phyloP scores from a whole-genome alignment of 2,329 filamentous ascomycete genomes.

The Pseudogymnoascus verrucosus region DNA sequence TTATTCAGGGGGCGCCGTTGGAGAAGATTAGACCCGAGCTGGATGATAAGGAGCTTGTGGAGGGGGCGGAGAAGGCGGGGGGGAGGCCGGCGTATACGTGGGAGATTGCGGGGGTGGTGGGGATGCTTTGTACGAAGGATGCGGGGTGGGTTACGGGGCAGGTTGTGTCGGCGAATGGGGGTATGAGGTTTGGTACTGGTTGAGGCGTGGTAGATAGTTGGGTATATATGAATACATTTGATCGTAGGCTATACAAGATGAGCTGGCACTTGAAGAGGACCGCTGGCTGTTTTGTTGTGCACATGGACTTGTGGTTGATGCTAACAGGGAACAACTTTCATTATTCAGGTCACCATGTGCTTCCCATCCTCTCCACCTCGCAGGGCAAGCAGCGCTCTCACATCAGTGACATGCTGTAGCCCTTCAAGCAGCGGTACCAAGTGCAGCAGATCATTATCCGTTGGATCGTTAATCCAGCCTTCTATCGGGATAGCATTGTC shows the following conservation, averaged over 20 bases:
- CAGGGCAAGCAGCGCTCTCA: constrained; percentile 80
- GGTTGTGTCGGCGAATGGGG: constrained; percentile 73
- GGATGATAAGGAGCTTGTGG: constrained; percentile 55
- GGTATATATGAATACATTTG: not conserved
- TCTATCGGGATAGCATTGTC: constrained; percentile 99
- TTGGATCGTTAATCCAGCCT: constrained; percentile 98
- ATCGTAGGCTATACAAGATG: not conserved
- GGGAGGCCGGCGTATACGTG: constrained; percentile 56
- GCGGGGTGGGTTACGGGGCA: constrained; percentile 72
- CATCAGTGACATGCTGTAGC: constrained; percentile 92
- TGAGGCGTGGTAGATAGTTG: not conserved
- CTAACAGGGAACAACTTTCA: constrained; percentile 4
- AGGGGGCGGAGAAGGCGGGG: constrained; percentile 46
- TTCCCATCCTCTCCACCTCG: constrained; percentile 75
- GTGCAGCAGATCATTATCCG: constrained; percentile 89
- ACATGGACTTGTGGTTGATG: not conserved
- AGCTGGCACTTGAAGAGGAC: not conserved
- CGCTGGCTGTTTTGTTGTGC: too few relatives aligned
- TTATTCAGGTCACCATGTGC: constrained; percentile 21
- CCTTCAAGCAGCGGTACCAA: constrained; percentile 88
- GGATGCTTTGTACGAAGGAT: constrained; percentile 66
- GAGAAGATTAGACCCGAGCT: constrained; percentile 49
- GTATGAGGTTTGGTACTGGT: constrained; percentile 47
- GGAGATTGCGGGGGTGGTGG: constrained; percentile 69
- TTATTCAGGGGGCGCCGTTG: constrained; percentile 56